Percentiles rank a stretch among this genome's conserved stretches.
phyloP scores from a whole-genome alignment of 1,139 yeast species.

The Lodderomyces beijingensis region DNA sequence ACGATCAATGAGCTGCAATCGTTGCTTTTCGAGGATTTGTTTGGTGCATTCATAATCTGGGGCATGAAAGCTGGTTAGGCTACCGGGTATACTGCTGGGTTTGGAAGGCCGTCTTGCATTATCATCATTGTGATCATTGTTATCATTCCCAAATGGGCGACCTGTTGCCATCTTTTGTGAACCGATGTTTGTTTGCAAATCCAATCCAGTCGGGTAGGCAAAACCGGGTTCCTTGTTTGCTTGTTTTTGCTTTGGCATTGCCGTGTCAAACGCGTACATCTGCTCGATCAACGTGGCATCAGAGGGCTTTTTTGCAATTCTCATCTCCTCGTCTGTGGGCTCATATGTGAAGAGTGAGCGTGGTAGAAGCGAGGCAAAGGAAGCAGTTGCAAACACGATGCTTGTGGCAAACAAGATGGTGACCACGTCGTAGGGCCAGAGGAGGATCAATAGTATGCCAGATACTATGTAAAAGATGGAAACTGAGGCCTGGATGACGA shows the following conservation, averaged over 20 bases:
- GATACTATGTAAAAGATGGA: slow-evolving; percentile 16
- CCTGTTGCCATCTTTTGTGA: too few species aligned
- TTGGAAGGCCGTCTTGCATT: too few species aligned
- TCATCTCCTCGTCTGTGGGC: background rate
- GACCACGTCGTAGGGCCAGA: slow-evolving; percentile 1
- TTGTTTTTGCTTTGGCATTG: too few species aligned
- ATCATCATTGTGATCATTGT: slow-evolving; percentile 1
- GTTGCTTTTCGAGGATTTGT: slow-evolving; percentile 16
- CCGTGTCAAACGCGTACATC: too few species aligned
- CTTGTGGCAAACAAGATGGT: slow-evolving; percentile 14
- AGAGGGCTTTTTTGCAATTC: slow-evolving; percentile 8
- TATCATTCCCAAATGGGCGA: background rate
- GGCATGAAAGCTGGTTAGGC: background rate
- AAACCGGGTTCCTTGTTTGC: too few species aligned
- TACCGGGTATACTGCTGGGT: too few species aligned
- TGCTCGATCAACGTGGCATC: slow-evolving; percentile 11
- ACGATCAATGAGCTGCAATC: slow-evolving; percentile 29
- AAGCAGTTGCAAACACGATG: slow-evolving; percentile 12
- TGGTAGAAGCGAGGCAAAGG: slow-evolving; percentile 7
- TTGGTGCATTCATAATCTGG: too few species aligned
- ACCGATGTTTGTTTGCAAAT: too few species aligned
- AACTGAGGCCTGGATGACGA: slow-evolving; percentile 9
- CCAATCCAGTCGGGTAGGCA: too few species aligned
- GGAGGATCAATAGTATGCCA: slow-evolving; percentile 15
- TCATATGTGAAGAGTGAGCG: background rate